A percentile compares a stretch with the other conserved stretches of the same genome.
These are phyloP conservation scores for Apiospora aurea DNA, from an alignment of 2,329 filamentous ascomycete genomes.

Conservation along the genomic window DNA sequence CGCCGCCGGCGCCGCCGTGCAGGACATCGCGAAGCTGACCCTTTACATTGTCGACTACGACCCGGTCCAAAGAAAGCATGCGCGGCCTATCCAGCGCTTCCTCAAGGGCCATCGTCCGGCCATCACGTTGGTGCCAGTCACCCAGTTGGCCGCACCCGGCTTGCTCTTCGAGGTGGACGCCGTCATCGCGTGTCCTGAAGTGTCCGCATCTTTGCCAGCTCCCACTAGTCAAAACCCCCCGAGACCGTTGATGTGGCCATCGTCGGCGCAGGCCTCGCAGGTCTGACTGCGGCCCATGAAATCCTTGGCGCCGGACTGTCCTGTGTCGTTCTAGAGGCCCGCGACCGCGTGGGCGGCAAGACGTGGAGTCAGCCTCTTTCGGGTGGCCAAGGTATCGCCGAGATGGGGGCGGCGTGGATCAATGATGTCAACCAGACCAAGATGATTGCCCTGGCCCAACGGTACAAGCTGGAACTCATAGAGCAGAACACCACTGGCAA, in stretches of 20 bases:
- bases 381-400: conserved; percentile 46
- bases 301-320: conserved; percentile 47
- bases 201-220: not conserved
- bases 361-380: conserved; percentile 47
- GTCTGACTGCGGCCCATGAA: conserved; percentile 45
- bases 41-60: conserved; percentile 54
- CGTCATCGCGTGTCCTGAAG: conserved; percentile 37
- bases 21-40: conserved; percentile 50
- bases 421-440: conserved; percentile 60
- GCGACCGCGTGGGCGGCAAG: conserved; percentile 59
- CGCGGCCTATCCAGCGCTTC: conserved; percentile 46
- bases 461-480: conserved; percentile 52
- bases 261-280: conserved; percentile 54
- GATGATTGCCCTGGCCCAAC: conserved; percentile 50
- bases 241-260: conserved; percentile 43
- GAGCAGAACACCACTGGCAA: conserved; percentile 56
- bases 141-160: conserved; percentile 45
- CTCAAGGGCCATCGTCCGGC: conserved; percentile 48
- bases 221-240: not conserved
- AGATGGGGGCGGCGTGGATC: conserved; percentile 66
- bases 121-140: conserved; percentile 51
- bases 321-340: conserved; percentile 56
- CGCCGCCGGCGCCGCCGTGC: conserved; percentile 44
- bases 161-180: conserved; percentile 55
- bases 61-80: conserved; percentile 44